phyloP scores from a whole-genome alignment of 2,329 filamentous ascomycete genomes.

The Pseudopithomyces chartarum region DNA sequence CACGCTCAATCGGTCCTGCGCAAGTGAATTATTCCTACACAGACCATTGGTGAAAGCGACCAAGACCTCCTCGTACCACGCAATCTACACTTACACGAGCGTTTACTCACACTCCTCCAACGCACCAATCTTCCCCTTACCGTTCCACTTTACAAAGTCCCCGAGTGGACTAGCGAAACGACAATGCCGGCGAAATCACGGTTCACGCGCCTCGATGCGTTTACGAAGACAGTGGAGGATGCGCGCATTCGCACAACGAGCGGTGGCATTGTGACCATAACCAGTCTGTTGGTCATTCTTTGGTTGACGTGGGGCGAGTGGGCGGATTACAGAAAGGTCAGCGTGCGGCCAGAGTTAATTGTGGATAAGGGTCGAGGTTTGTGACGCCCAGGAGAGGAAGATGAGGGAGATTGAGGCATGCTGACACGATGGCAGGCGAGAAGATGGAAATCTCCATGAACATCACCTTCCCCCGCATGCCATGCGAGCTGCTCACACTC shows the following conservation, averaged over 20 bases:
- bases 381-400: constrained; percentile 16
- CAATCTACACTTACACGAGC: constrained; percentile 5
- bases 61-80: constrained; percentile 11
- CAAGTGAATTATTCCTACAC: constrained; percentile 13
- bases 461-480: constrained; percentile 90
- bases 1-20: constrained; percentile 1
- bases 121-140: not conserved
- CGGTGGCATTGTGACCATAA: constrained; percentile 91
- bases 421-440: constrained; percentile 65
- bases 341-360: constrained; percentile 88
- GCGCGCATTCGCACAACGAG: constrained; percentile 94
- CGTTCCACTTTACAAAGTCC: not conserved
- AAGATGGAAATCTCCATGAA: constrained; percentile 99
- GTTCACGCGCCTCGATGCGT: constrained; percentile 96
- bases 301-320: constrained; percentile 95
- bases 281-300: constrained; percentile 84
- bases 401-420: not conserved
- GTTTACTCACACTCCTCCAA: not conserved
- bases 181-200: constrained; percentile 87
- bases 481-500: constrained; percentile 92
- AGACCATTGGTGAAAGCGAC: constrained; percentile 14
- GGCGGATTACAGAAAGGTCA: constrained; percentile 85
- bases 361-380: constrained; percentile 95
- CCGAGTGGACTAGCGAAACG: constrained; percentile 18
- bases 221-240: constrained; percentile 99